These are phyloP conservation scores for Scutellaria barbata DNA, from an alignment of 257 asterid species.

Conservation along the genomic window DNA sequence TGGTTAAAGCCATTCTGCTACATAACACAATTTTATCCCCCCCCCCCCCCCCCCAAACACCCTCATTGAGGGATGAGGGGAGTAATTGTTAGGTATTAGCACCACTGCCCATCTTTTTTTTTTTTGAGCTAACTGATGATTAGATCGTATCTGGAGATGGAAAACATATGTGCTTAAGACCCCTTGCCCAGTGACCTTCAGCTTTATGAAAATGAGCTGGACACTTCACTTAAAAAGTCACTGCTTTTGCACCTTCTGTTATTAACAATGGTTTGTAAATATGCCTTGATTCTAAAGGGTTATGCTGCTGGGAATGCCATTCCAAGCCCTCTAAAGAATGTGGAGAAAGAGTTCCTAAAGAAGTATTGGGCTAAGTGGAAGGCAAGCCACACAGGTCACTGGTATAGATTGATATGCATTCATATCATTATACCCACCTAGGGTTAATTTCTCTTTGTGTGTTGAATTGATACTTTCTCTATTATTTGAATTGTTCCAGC, in stretches of 20 bases:
- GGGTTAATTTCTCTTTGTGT: not conserved
- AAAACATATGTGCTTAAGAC: no score
- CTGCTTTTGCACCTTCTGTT: constrained; percentile 24
- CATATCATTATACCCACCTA: constrained; percentile 1
- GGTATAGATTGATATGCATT: constrained; percentile 50
- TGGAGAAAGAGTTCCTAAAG: constrained; percentile 84
- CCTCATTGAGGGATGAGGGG: no score
- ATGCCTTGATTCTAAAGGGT: constrained; percentile 61
- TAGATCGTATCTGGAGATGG: no score
- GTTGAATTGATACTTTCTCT: constrained; percentile 32
- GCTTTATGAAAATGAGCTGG: not conserved
- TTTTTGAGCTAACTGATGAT: not conserved
- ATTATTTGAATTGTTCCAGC: constrained; percentile 49
- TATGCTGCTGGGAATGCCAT: constrained; percentile 92
- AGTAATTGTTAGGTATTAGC: not conserved
- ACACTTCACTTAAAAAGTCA: not conserved
- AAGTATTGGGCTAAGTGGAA: constrained; percentile 97
- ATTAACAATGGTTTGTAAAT: constrained; percentile 11
- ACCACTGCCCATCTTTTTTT: not conserved
- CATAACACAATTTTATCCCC: no score
- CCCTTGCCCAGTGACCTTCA: not conserved
- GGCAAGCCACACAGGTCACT: constrained; percentile 87
- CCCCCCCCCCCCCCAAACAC: no score
- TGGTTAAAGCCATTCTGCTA: not conserved
- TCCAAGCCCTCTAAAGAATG: constrained; percentile 92